Evolutionary conservation across 202 grass and related monocot genomes (phyloP), one percentile per base, ranked within the genome.

Genomic region (Hordeum pubiflorum): DNA sequence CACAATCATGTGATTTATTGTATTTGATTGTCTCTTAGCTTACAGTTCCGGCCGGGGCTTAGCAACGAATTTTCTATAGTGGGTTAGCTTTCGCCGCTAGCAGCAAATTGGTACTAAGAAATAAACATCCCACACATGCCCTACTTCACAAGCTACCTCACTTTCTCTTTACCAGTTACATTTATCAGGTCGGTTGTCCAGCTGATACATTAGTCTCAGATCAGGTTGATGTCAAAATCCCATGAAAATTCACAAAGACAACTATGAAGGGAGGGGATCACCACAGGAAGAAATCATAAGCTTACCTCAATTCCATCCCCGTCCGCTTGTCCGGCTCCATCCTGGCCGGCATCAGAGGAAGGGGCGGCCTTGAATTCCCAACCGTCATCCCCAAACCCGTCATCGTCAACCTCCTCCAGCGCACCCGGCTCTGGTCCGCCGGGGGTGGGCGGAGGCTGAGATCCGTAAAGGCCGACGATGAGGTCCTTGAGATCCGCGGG

Each of bases 401-500:
- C 73, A 9, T 66, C 83, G 13, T 78, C 82, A 12, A 12, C 60
- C 17, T 26, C 69, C 72, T 58, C 78, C 2, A 2, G 44, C 29
- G 15, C 1, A 7, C n/a, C 34, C 44, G 56, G 33, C 5, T 41
- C 76, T 3, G 15, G 50, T 8, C 17, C 66, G 46, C 4, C 39
- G 17, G 39, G 6, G 23, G 48, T 3, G 17, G 78, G n/a, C 2
- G 74, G 8, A 17, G 74, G 66, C 74, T 78, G 79, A 61, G 79
- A 89, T 86, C 87, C 77, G 22, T 92, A 87, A 40, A 92, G 87
- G 13, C 59, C 78, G 10, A 67, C 82, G 58, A 87, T 85, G 69
- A 87, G 90, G 78, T 92, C 90, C 84, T 81, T 92, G 27, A 89
- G 81, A 81, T 92, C 84, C 44, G 76, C 90, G 13, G 79, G 34